A percentile compares a stretch with the other conserved stretches of the same genome.
These are phyloP conservation scores for Rachicladosporium sp. DNA, from an alignment of 2,329 filamentous ascomycete genomes.

Conservation along the genomic window DNA sequence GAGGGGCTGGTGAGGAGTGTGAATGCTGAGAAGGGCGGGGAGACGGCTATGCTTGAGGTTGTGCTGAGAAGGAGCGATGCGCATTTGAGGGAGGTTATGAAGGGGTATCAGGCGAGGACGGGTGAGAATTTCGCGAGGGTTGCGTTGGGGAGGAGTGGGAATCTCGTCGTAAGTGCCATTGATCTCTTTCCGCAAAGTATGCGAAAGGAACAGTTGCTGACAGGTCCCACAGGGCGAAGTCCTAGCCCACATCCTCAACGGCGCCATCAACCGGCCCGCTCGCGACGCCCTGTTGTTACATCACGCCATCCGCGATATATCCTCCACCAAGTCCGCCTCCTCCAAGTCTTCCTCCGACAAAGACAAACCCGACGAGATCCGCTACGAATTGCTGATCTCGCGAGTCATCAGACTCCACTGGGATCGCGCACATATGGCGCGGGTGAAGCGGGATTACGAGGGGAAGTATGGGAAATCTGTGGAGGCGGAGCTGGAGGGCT, in stretches of 20 bases:
- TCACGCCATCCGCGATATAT: slow-evolving; percentile 61
- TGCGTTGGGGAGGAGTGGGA: slow-evolving; percentile 76
- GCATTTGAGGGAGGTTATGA: slow-evolving; percentile 70
- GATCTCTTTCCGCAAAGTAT: too few relatives aligned
- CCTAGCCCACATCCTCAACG: slow-evolving; percentile 88
- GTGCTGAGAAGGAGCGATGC: slow-evolving; percentile 68
- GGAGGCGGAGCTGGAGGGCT: slow-evolving; percentile 65
- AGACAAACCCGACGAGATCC: slow-evolving; percentile 37
- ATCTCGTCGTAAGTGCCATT: slow-evolving; percentile 35
- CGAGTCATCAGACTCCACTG: slow-evolving; percentile 83
- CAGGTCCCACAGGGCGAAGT: slow-evolving; percentile 76
- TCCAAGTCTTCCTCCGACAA: slow-evolving; percentile 40
- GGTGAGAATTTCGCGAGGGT: slow-evolving; percentile 75
- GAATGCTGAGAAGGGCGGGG: slow-evolving; percentile 63
- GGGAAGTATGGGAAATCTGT: slow-evolving; percentile 64
- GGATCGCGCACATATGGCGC: slow-evolving; percentile 71
- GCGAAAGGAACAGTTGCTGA: too few relatives aligned
- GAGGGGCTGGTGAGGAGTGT: slow-evolving; percentile 58
- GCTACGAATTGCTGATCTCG: slow-evolving; percentile 77
- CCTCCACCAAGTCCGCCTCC: slow-evolving; percentile 28
- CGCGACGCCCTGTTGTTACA: slow-evolving; percentile 83
- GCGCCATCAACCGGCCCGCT: slow-evolving; percentile 88
- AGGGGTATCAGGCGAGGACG: slow-evolving; percentile 62
- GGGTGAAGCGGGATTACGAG: slow-evolving; percentile 67
- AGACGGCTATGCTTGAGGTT: slow-evolving; percentile 76